These are phyloP conservation scores for Thozetella sp. DNA, from an alignment of 495 filamentous ascomycete species.

Conservation along the genomic window DNA sequence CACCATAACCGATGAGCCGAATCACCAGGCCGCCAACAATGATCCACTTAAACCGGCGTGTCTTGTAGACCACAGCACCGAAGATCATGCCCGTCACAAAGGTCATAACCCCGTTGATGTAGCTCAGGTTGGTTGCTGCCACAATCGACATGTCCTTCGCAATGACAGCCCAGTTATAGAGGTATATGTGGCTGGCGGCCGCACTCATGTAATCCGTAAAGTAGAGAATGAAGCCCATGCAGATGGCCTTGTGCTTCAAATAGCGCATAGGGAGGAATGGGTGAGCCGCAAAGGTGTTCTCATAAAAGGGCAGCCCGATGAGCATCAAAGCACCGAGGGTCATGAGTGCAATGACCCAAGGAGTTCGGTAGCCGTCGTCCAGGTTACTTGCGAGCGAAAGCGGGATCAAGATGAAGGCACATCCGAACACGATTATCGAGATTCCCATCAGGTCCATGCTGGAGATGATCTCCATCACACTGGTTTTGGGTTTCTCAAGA, in stretches of 20 bases:
- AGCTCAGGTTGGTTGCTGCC: neutral
- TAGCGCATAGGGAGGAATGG: neutral
- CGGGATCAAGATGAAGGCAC: neutral
- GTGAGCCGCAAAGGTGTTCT: neutral
- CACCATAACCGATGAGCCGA: neutral
- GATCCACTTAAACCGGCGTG: neutral
- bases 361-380: neutral
- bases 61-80: neutral
- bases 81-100: neutral
- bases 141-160: neutral
- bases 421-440: neutral
- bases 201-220: neutral
- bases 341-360: constrained; percentile 1
- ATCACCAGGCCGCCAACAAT: neutral
- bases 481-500: neutral
- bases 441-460: neutral
- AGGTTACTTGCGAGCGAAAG: neutral
- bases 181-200: neutral
- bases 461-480: neutral
- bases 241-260: neutral
- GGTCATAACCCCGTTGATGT: neutral
- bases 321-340: neutral
- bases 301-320: neutral
- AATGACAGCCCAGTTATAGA: neutral
- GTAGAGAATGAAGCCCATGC: neutral